Base-by-base conservation (phyloP, 2,329 filamentous ascomycete genomes). In the Emergomyces africanus region DNA sequence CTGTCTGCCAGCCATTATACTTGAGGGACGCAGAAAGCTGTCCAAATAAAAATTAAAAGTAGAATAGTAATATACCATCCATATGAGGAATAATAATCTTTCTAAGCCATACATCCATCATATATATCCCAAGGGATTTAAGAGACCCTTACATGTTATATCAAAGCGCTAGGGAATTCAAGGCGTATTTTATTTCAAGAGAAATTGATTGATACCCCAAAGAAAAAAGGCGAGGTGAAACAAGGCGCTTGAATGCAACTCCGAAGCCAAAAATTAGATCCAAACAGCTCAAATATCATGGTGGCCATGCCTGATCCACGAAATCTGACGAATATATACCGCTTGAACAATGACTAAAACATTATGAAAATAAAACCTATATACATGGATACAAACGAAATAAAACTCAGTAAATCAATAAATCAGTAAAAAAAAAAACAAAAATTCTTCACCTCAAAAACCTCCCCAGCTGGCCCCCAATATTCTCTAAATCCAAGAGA, bases 401-500 rank as follows among this genome's bases (percentile, higher is more conserved):
- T 3, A 48, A 1, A 18, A 42, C 14, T 42, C 41, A 42, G 39
- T 59, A 15, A 41, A 58, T 33, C 10, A 58, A 23, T 15, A 57
- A 28, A 35, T 30, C 30, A 6, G 30, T 30, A 28, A 48, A 14
- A 41, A 56, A 30, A 44, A 39, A 44, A 54, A 50, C 41, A 41
- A 54, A 51, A 30, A 58, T 25, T 42, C 18, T 5, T 75, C 67
- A 92, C 0, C 80, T 81, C 65, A 99, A 72, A 72, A 99, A 99
- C 66, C 81, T 81, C 66, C 84, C 85, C 53, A 99, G 77, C 55
- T 85, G 88, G 0, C 90, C 90, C 3, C 94, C 94, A 55, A 99
- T 89, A 66, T 96, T 88, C 75, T 96, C 85, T 60, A 97, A 75
- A 74, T 99, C 94, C 49, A 99, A 76, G 68, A 99, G 74, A 71